A percentile compares a stretch with the other conserved stretches of the same genome.
Conservation (phyloP, 345 rosid species). For the Sonneratia alba region DNA sequence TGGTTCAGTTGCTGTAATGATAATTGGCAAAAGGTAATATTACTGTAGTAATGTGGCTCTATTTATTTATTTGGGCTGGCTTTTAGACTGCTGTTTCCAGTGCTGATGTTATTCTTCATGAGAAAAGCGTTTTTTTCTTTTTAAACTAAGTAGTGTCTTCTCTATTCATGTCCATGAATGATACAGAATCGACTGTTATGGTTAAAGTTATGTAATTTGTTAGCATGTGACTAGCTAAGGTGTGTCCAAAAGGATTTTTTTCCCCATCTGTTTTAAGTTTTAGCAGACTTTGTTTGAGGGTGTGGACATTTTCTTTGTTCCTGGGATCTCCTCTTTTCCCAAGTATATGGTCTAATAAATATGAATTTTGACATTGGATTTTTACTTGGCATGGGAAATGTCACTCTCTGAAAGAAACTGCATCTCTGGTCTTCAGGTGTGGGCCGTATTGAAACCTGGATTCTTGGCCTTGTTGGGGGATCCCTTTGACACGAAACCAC, state of each 20-base stretch:
- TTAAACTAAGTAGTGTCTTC: neutral
- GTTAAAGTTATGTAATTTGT: neutral
- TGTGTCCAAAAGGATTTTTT: neutral
- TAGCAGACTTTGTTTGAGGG: neutral
- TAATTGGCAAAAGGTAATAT: conserved; percentile 93
- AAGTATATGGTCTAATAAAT: neutral
- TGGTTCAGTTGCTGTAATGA: conserved; percentile 89
- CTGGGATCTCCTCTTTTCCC: neutral
- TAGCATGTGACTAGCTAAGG: neutral
- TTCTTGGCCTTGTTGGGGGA: conserved; percentile 87
- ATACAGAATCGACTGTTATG: neutral
- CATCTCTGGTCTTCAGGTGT: conserved; percentile 42
- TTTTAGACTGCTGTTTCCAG: neutral
- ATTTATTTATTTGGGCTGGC: neutral
- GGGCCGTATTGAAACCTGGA: conserved; percentile 97
- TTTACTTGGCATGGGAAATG: neutral
- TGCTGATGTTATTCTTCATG: neutral
- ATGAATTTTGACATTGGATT: neutral
- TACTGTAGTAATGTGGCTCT: conserved; percentile 3
- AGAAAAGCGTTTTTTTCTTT: neutral
- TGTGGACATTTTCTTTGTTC: neutral
- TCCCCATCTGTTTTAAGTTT: neutral
- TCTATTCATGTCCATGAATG: neutral
- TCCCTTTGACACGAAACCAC: conserved; percentile 72
- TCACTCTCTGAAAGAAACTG: neutral